Evolutionary conservation across 192 early-diverging fungal species (phyloP), one percentile per base, ranked within the genome.

Genomic region (Gigaspora rosea): DNA sequence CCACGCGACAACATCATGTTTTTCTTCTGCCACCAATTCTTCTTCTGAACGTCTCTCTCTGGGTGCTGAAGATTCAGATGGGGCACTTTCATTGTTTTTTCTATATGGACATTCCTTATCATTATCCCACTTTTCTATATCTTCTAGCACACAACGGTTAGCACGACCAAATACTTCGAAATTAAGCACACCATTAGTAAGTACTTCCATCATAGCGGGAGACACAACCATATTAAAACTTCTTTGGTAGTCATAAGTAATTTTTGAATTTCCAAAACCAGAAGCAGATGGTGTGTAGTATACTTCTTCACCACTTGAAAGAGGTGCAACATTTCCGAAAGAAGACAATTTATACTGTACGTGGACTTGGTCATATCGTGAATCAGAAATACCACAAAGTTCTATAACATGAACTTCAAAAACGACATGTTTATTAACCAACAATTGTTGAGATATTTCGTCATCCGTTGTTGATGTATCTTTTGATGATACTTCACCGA

Each of bases 301-400:
- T 6, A 90, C 71, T 13, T 86, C 84, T 67, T 88, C 88, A 9
- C 61, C 79, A 0, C 75, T 58, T 6, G 86, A 80, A 61, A 83
- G 80, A 11, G 80, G 57, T 35, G 72, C 27, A 16, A 81, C 80
- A 27, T 80, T 85, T 10, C 87, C 88, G 82, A 92, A 91, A 3
- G 89, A 88, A 5, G 87, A 90, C 4, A 89, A 79, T 63, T 87
- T 84, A 81, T 92, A 94, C 71, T 94, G 92, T 33, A 86, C 84
- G 74, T 94, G 92, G 35, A 94, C 86, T 65, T 94, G 87, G 16
- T 85, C 88, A 78, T 81, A 93, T 75, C 88, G 82, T 20, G 81
- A 68, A 77, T 91, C 91, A 33, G 76, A 82, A 27, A 94, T 72
- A 1, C 91, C 91, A 9, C 79, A 84, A 5, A 92, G 66, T 27